These are phyloP conservation scores for Cercospora canescens DNA, from an alignment of 2,329 filamentous ascomycete species.

Conservation along the genomic window DNA sequence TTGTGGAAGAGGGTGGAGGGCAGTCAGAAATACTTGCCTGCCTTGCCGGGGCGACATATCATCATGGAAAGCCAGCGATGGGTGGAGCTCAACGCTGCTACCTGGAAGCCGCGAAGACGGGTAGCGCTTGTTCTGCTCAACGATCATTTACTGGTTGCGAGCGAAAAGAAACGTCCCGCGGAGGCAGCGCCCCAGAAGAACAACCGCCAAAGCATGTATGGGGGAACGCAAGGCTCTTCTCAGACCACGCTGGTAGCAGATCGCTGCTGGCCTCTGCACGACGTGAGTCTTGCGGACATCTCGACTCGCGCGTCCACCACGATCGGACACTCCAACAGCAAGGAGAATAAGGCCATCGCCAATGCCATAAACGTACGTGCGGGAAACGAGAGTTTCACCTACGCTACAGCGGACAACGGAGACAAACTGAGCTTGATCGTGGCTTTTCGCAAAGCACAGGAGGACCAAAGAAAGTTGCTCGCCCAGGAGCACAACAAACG, in stretches of 20 bases:
- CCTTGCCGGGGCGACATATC: conserved; percentile 86
- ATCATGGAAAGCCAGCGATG: conserved; percentile 89
- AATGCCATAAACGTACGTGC: conserved; percentile 91
- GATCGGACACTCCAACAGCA: conserved; percentile 38
- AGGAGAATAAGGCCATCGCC: conserved; percentile 57
- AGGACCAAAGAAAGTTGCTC: conserved; percentile 82
- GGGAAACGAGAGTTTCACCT: conserved; percentile 89
- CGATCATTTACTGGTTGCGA: conserved; percentile 88
- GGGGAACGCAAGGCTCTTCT: conserved; percentile 44
- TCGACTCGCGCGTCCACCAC: conserved; percentile 45
- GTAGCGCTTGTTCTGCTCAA: conserved; percentile 93
- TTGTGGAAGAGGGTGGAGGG: conserved; percentile 98
- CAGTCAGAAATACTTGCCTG: conserved; percentile 94
- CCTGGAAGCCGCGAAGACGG: conserved; percentile 86
- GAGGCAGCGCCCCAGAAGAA: conserved; percentile 26
- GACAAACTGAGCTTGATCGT: conserved; percentile 82
- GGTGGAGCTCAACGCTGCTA: conserved; percentile 96
- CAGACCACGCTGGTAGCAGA: conserved; percentile 79
- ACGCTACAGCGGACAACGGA: conserved; percentile 70
- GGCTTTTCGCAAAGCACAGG: conserved; percentile 88
- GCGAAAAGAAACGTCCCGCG: conserved; percentile 78
- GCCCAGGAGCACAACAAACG: conserved; percentile 86
- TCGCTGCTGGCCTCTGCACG: conserved; percentile 88
- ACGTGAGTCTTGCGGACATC: conserved; percentile 91
- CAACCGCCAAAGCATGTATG: conserved; percentile 35